phyloP scores from a whole-genome alignment of 2,329 filamentous ascomycete species.

The Tolypocladium ophioglossoides region DNA sequence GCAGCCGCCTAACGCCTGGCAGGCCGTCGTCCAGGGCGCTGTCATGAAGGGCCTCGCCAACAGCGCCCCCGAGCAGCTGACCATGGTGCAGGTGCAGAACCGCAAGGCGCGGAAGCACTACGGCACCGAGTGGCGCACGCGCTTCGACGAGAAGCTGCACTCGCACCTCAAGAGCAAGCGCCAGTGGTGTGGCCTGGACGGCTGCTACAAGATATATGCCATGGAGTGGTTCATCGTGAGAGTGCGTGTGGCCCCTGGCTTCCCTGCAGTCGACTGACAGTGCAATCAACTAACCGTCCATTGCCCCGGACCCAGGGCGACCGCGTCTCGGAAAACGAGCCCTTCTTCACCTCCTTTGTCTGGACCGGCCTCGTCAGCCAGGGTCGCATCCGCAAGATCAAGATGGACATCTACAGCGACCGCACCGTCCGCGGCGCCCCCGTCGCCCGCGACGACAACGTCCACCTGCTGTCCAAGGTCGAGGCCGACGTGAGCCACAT shows the following conservation, averaged over 20 bases:
- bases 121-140: constrained; percentile 23
- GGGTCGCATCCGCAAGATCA: constrained; percentile 22
- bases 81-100: constrained; percentile 26
- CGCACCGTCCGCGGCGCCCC: constrained; percentile 20
- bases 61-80: constrained; percentile 20
- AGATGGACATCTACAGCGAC: constrained; percentile 26
- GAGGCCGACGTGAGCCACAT: constrained; percentile 30
- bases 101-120: constrained; percentile 33
- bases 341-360: constrained; percentile 22
- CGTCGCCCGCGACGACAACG: constrained; percentile 23
- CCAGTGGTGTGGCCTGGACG: constrained; percentile 25
- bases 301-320: constrained; percentile 16
- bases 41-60: constrained; percentile 36
- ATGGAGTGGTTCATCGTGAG: constrained; percentile 34
- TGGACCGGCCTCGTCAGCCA: constrained; percentile 19
- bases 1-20: constrained; percentile 36
- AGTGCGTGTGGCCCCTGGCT: constrained; percentile 11
- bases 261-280: not conserved
- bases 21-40: constrained; percentile 36
- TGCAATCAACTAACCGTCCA: not conserved
- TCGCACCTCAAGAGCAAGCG: constrained; percentile 18
- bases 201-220: constrained; percentile 23
- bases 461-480: constrained; percentile 24
- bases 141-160: constrained; percentile 20
- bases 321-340: constrained; percentile 26